These are phyloP conservation scores for Udeniomyces megalosporus DNA, from an alignment of 768 basidiomycete genomes.

Conservation along the genomic window DNA sequence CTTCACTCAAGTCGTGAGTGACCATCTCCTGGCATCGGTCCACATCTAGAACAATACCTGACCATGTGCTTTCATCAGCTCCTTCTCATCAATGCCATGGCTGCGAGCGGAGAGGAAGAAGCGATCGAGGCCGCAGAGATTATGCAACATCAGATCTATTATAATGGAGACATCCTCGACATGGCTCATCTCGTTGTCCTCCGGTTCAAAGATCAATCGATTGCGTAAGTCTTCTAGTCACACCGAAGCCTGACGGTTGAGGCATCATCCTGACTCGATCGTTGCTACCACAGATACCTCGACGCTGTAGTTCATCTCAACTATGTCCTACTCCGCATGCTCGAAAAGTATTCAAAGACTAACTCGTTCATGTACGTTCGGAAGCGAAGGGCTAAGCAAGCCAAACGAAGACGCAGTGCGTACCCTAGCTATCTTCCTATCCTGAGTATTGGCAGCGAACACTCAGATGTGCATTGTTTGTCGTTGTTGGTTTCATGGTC, in stretches of 20 bases:
- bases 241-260: too few species aligned
- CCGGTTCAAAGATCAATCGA: conserved; percentile 55
- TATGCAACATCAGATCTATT: conserved; percentile 78
- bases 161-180: conserved; percentile 87
- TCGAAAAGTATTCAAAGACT: conserved; percentile 71
- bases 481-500: conserved; percentile 8
- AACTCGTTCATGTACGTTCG: conserved; percentile 59
- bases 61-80: conserved; percentile 31
- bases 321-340: conserved; percentile 69
- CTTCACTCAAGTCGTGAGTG: conserved; percentile 60
- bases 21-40: background rate
- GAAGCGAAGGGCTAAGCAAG: conserved; percentile 30
- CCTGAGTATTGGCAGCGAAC: background rate
- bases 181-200: conserved; percentile 61
- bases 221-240: conserved; percentile 27
- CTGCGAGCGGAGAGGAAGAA: conserved; percentile 36
- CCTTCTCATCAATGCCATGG: conserved; percentile 72
- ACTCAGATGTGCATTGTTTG: background rate
- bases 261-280: too few species aligned
- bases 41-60: background rate
- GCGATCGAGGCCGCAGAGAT: conserved; percentile 61
- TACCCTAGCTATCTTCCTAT: background rate
- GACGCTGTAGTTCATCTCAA: conserved; percentile 71
- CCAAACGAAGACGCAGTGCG: conserved; percentile 33
- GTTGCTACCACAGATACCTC: conserved; percentile 43